phyloP scores from a whole-genome alignment of 768 basidiomycete species.

The Suillus fuscotomentosus region DNA sequence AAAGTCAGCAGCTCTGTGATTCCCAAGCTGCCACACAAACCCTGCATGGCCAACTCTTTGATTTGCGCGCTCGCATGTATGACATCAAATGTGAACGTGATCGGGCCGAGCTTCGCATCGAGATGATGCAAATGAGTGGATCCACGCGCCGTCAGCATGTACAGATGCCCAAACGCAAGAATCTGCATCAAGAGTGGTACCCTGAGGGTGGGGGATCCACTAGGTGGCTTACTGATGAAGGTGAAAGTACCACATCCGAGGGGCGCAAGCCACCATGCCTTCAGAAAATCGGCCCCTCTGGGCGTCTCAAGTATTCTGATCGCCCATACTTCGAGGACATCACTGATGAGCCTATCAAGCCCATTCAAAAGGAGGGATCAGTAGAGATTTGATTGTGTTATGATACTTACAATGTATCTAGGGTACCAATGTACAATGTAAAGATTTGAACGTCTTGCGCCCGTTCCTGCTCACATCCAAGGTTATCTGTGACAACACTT shows the following conservation, averaged over 20 bases:
- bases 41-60: not conserved
- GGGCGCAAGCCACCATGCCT: not conserved
- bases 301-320: not conserved
- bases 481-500: too few relatives aligned
- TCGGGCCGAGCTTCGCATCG: constrained; percentile 15
- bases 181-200: too few relatives aligned
- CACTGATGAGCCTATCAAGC: not conserved
- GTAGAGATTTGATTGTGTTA: not conserved
- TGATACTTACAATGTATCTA: not conserved
- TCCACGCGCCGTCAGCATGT: not conserved
- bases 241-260: not conserved
- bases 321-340: not conserved
- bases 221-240: not conserved
- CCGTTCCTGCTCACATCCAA: too few relatives aligned
- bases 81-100: constrained; percentile 13
- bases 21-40: constrained; percentile 15
- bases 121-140: constrained; percentile 7
- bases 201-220: too few relatives aligned
- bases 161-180: too few relatives aligned
- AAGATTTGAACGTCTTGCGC: too few relatives aligned
- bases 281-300: not conserved
- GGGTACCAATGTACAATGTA: too few relatives aligned
- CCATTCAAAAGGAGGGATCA: not conserved
- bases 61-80: constrained; percentile 16
- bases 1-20: constrained; percentile 28